Percentiles rank a stretch among this genome's conserved stretches.
Evolutionary conservation across 2,329 filamentous ascomycete genomes (phyloP).

Genomic region (Alternaria incomplexa): DNA sequence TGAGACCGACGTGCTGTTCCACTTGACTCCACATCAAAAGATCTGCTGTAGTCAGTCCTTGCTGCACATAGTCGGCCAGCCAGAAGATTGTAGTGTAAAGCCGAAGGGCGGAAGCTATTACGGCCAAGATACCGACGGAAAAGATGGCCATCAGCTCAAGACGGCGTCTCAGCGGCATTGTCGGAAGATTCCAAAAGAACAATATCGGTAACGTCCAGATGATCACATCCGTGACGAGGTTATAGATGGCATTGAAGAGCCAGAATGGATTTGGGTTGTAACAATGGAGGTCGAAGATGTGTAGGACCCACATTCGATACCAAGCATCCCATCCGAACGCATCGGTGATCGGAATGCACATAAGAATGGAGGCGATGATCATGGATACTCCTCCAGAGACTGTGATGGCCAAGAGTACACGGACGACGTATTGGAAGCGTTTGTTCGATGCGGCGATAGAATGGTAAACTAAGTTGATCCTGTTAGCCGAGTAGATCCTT

Average conservation of each 20-base stretch:
- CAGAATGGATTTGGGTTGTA: constrained; percentile 36
- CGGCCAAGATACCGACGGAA: constrained; percentile 39
- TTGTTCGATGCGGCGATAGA: constrained; percentile 36
- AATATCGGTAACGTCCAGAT: constrained; percentile 54
- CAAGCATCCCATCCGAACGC: constrained; percentile 35
- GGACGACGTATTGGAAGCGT: constrained; percentile 31
- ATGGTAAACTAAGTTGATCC: constrained; percentile 33
- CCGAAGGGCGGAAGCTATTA: constrained; percentile 38
- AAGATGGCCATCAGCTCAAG: constrained; percentile 53
- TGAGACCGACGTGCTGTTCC: constrained; percentile 40
- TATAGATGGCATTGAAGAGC: constrained; percentile 48
- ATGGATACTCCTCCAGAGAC: constrained; percentile 31
- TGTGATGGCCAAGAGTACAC: constrained; percentile 29
- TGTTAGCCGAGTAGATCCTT: background rate
- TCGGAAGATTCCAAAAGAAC: constrained; percentile 52
- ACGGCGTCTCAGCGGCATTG: constrained; percentile 55
- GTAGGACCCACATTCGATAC: constrained; percentile 17
- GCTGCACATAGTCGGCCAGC: constrained; percentile 24
- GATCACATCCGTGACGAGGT: constrained; percentile 50
- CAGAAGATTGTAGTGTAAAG: constrained; percentile 36
- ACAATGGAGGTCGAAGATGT: constrained; percentile 26
- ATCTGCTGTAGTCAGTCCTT: constrained; percentile 22
- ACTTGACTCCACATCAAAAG: constrained; percentile 42
- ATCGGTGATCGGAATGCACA: constrained; percentile 35
- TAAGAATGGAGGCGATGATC: constrained; percentile 34